These are phyloP conservation scores for Tilletia walkeri DNA, from an alignment of 1,284 basidiomycete species.

Conservation along the genomic window DNA sequence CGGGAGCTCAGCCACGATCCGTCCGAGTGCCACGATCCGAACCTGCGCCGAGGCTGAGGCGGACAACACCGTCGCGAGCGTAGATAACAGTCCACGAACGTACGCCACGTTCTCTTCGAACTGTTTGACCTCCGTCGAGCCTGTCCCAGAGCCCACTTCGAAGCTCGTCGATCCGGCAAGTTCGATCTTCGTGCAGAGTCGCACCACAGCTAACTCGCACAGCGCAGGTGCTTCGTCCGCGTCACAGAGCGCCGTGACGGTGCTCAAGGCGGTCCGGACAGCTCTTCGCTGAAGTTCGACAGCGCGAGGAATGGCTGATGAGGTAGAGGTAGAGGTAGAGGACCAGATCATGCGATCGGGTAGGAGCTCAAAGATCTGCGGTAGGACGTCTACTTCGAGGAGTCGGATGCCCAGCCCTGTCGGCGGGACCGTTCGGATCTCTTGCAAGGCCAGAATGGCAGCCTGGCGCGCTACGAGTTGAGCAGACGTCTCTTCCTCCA, in stretches of 20 bases:
- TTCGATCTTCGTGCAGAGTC: slow-evolving; percentile 76
- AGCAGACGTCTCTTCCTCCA: slow-evolving; percentile 2
- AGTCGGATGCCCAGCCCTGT: slow-evolving; percentile 67
- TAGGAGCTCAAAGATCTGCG: slow-evolving; percentile 37
- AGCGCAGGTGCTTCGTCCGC: slow-evolving; percentile 65
- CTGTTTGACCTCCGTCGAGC: slow-evolving; percentile 55
- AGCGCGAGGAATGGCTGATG: slow-evolving; percentile 60
- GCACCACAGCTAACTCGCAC: slow-evolving; percentile 79
- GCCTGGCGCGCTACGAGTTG: slow-evolving; percentile 8
- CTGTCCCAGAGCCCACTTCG: no score
- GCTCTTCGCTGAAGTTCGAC: slow-evolving; percentile 64
- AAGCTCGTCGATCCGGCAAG: slow-evolving; percentile 57
- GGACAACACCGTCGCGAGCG: slow-evolving; percentile 37
- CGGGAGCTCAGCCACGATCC: slow-evolving; percentile 23
- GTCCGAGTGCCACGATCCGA: slow-evolving; percentile 2
- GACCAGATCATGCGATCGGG: slow-evolving; percentile 32
- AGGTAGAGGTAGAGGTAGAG: slow-evolving; percentile 56
- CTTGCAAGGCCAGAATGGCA: slow-evolving; percentile 8
- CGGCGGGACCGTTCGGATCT: slow-evolving; percentile 57
- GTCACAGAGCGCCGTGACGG: slow-evolving; percentile 71
- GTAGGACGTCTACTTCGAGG: slow-evolving; percentile 62
- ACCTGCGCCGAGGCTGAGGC: slow-evolving; percentile 6
- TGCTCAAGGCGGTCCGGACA: slow-evolving; percentile 70
- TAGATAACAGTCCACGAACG: slow-evolving; percentile 44
- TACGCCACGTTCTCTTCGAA: slow-evolving; percentile 44